Evolutionary conservation across 495 filamentous ascomycete species (phyloP).

Genomic region (Ramalina intermedia): DNA sequence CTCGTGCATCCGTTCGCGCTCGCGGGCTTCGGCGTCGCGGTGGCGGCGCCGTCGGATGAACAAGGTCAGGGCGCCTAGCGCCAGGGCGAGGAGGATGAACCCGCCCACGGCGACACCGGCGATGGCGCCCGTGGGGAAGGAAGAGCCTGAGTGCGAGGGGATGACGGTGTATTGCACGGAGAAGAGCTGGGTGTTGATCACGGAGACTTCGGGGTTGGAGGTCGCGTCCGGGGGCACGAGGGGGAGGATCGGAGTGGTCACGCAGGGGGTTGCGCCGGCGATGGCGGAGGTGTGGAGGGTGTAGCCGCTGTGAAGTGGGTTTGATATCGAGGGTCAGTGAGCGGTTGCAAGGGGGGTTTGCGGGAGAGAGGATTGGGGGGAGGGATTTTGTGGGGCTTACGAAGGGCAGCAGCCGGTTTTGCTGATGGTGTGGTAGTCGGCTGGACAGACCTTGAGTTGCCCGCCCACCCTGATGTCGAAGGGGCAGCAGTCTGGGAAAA

Average conservation of each 20-base stretch:
- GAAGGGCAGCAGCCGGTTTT: constrained; percentile 17
- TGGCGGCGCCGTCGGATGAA: not conserved
- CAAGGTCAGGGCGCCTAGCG: not conserved
- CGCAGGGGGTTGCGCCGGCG: constrained; percentile 15
- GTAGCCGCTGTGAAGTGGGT: constrained; percentile 12
- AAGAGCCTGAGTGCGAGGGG: not conserved
- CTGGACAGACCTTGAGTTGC: constrained; percentile 14
- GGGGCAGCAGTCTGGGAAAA: constrained; percentile 14
- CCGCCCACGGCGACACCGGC: not conserved
- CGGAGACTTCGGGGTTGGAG: constrained; percentile 5
- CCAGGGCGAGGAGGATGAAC: not conserved
- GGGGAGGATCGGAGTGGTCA: constrained; percentile 7
- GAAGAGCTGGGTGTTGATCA: constrained; percentile 14
- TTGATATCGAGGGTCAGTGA: not conserved
- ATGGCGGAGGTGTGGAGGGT: constrained; percentile 13
- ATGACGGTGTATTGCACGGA: constrained; percentile 13
- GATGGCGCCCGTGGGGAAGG: not conserved
- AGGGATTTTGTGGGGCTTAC: constrained; percentile 3
- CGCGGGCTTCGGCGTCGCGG: not conserved
- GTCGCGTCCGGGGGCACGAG: constrained; percentile 5
- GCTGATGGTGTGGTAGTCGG: constrained; percentile 14
- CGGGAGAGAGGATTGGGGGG: not conserved
- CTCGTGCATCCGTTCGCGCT: not conserved
- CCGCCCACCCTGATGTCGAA: constrained; percentile 10
- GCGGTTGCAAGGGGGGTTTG: not conserved